Evolutionary conservation across 2,329 filamentous ascomycete species (phyloP), one percentile per base, ranked within the genome.

Genomic region (Stachybotrys echinatus): DNA sequence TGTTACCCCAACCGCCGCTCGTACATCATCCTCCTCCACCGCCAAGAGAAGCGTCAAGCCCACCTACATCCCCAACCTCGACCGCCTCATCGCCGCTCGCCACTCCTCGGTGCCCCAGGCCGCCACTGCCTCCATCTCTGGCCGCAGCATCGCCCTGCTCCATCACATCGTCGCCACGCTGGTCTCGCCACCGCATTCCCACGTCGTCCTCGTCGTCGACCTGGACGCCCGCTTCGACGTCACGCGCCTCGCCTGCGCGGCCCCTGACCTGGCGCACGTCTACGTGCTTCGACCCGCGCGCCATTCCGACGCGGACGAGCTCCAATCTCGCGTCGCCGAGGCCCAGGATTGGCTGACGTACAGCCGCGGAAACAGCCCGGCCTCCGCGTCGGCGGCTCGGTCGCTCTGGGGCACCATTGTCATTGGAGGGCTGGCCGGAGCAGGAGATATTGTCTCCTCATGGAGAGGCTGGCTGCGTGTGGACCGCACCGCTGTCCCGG

Each of bases 351-450:
- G 72, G 58, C 77, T 82, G 68, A 63, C 82, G 5, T 83, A 83
- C 60, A 69, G 71, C 3, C 38, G 38, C 38, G 23, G 23, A 12
- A 12, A 7, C 6, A 51, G 60, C 6, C 49, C 48, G 10, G 53
- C 69, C 27, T 69, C 71, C 52, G 60, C 57, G 37, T 80, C 75
- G 53, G 66, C 68, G 5, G 62, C 57, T 22, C 71, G 80, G 4
- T 70, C 74, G 52, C 81, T 75, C 73, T 83, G 80, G 80, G 80
- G 80, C n/a, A 80, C 76, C 2, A 56, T 83, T 22, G 72, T 83
- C 5, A 56, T 82, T 38, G 77, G 76, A 10, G 71, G 71, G 1
- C 55, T 61, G 23, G 63, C 63, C 5, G 23, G 27, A 14, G 63
- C 64, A 1, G 66, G 68, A 19, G 58, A 68, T 47, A 52, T 68